Base-by-base conservation (phyloP, 345 rosid genomes). In the Hibiscus tridactylites region DNA sequence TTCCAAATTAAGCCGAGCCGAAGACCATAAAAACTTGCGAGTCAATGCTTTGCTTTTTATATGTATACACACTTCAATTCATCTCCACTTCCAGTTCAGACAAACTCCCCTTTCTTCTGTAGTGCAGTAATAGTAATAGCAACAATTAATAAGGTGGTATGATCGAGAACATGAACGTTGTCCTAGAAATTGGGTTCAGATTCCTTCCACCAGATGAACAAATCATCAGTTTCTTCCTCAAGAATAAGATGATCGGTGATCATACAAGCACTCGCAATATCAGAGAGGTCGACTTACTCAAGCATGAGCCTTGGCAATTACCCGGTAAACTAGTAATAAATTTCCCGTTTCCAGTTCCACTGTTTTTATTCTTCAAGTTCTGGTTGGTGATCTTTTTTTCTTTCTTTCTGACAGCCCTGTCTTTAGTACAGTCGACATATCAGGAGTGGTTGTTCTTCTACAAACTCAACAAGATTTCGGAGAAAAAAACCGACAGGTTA, bases 201-300 rank as follows among this genome's bases (percentile, higher is more conserved):
- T 89, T 89, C 74, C 75, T 76, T 47, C 88, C 91, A 4, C 74
- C 77, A 1, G 87, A 83, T 8, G 81, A 76, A 49, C 85, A 85
- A 61, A 65, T 87, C 63, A 60, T 87, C 71, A 60, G 56, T 54
- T 49, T 52, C 62, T 83, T 66, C 62, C 76, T 89, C 47, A 74
- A 61, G 75, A 46, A 3, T 12, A 84, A 84, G 67, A 79, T 85
- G 62, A 50, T 31, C 2, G 73, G 79, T 6, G 3, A 11, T 1
- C 53, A 73, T 49, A 24, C 61, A 53, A 3, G 29, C 29, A 71
- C 65, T 26, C 1, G 0, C 44, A 16, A 29, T 16, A 78, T 89
- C 37, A 72, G 75, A 37, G 85, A 84, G 52, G 58, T 89, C 72
- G 74, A 79, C 5, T 72, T 87, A 10, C 66, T 68, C 67, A 52